phyloP scores from a whole-genome alignment of 2,329 filamentous ascomycete species.

The Diaporthe vaccinii region DNA sequence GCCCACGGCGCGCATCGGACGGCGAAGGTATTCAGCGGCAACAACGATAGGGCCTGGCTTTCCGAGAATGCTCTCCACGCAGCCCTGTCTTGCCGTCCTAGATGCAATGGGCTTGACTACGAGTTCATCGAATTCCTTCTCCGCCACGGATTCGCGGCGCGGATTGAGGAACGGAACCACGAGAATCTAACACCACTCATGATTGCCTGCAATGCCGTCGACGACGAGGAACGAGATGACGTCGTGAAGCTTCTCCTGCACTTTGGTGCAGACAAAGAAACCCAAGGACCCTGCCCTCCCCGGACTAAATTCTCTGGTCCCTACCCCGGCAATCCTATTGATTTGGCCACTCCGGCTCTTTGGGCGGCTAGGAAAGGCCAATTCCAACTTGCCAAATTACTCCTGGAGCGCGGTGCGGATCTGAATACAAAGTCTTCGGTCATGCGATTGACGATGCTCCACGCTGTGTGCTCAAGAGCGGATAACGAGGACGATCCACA shows the following conservation, averaged over 20 bases:
- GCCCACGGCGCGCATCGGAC: neutral
- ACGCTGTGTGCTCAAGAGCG: neutral
- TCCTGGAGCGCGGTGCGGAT: neutral
- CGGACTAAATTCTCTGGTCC: too few relatives aligned
- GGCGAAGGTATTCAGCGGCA: neutral
- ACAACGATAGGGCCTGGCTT: neutral
- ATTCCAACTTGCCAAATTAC: neutral
- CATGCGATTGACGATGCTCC: neutral
- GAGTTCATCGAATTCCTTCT: conserved; percentile 12
- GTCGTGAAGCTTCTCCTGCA: neutral
- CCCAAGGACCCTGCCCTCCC: neutral
- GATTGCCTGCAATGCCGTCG: neutral
- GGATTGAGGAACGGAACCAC: neutral
- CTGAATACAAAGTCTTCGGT: neutral
- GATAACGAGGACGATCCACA: fast-evolving
- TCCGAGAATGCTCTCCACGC: neutral
- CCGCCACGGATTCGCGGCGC: neutral
- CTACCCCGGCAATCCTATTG: neutral
- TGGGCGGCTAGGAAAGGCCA: neutral
- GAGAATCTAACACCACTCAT: neutral
- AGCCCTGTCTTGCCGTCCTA: neutral
- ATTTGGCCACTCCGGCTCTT: neutral
- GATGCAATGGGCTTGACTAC: neutral
- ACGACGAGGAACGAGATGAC: neutral
- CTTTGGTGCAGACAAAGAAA: neutral